Percentiles rank a stretch among this genome's conserved stretches.
Conservation (phyloP, 805 yeast genomes). For the Blastobotrys americana region DNA sequence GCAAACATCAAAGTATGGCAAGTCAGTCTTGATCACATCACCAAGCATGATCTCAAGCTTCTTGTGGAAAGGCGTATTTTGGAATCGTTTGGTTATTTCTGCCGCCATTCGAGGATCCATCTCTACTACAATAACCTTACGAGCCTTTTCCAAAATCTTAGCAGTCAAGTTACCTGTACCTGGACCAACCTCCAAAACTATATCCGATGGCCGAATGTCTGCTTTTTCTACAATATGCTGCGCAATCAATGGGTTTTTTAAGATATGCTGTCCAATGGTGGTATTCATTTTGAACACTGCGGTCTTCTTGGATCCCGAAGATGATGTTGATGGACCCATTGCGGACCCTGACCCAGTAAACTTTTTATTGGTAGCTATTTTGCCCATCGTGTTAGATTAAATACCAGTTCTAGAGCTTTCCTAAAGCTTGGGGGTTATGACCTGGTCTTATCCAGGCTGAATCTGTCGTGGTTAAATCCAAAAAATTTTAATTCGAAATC, state of each 20-base stretch:
- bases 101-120: slow-evolving; percentile 99
- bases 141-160: slow-evolving; percentile 82
- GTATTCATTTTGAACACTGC: slow-evolving; percentile 92
- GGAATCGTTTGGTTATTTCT: slow-evolving; percentile 93
- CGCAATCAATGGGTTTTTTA: slow-evolving; percentile 93
- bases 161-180: slow-evolving; percentile 98
- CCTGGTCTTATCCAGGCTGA: too few relatives aligned
- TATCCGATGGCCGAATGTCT: slow-evolving; percentile 82
- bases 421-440: too few relatives aligned
- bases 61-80: slow-evolving; percentile 90
- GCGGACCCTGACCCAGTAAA: slow-evolving; percentile 16
- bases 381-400: slow-evolving; percentile 28
- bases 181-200: slow-evolving; percentile 94
- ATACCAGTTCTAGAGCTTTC: too few relatives aligned
- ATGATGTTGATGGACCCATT: slow-evolving; percentile 7
- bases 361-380: slow-evolving; percentile 22
- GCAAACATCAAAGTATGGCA: slow-evolving; percentile 93
- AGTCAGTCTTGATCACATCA: slow-evolving; percentile 90
- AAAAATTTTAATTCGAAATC: background rate
- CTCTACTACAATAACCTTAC: slow-evolving; percentile 92
- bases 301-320: slow-evolving; percentile 18
- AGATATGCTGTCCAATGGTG: slow-evolving; percentile 91
- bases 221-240: slow-evolving; percentile 98
- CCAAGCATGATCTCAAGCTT: slow-evolving; percentile 88
- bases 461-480: background rate